A percentile compares a stretch with the other conserved stretches of the same genome.
These are phyloP conservation scores for Penicillium ochrochloron DNA, from an alignment of 495 filamentous ascomycete genomes.

Conservation along the genomic window DNA sequence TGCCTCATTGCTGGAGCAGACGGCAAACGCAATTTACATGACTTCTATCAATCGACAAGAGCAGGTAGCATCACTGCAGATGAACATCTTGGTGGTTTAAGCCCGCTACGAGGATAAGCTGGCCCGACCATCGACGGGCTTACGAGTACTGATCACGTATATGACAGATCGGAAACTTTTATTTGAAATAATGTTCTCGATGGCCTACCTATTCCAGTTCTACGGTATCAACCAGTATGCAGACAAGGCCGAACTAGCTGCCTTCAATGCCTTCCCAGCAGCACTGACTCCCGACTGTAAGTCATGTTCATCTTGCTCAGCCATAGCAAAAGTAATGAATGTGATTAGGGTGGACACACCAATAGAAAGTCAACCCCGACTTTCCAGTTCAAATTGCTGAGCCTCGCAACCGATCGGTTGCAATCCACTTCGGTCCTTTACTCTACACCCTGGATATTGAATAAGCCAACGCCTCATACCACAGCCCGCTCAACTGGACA, in stretches of 20 bases:
- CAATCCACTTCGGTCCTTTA: not conserved
- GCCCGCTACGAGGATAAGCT: not conserved
- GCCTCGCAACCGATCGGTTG: not conserved
- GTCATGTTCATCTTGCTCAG: not conserved
- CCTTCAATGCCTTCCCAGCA: slow-evolving; percentile 64
- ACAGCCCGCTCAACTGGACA: slow-evolving; percentile 24
- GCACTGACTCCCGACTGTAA: slow-evolving; percentile 54
- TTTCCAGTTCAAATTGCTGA: not conserved
- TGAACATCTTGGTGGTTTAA: slow-evolving; percentile 2
- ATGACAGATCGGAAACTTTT: slow-evolving; percentile 48
- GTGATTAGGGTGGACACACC: slow-evolving; percentile 56
- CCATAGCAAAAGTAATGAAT: not conserved
- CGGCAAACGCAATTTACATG: not conserved
- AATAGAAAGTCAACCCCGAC: slow-evolving; percentile 48
- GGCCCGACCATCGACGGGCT: not conserved
- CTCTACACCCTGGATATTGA: not conserved
- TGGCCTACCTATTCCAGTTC: slow-evolving; percentile 47
- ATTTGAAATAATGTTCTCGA: slow-evolving; percentile 51
- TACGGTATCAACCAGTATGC: slow-evolving; percentile 56
- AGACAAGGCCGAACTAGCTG: slow-evolving; percentile 59
- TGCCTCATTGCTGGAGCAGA: slow-evolving; percentile 34
- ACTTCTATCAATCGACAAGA: not conserved
- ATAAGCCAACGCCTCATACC: slow-evolving; percentile 11
- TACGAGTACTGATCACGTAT: slow-evolving; percentile 34
- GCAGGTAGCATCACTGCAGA: not conserved